Evolutionary conservation across 1,139 yeast species (phyloP).

Genomic region (Candida freyschussii): DNA sequence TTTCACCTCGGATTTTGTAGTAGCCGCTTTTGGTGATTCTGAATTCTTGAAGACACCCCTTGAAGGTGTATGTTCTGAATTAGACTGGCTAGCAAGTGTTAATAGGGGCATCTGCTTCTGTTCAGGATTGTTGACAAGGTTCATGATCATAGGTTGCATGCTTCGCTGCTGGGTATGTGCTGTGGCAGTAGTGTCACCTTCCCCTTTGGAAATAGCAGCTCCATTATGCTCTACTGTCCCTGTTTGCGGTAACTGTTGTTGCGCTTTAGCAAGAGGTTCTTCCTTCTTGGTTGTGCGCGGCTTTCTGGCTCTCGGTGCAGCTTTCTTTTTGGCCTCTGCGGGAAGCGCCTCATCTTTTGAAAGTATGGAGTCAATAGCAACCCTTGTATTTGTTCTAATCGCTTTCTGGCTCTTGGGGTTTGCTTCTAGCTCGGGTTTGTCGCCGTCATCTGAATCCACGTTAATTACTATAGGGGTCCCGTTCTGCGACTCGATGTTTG

Average conservation of each 20-base stretch:
- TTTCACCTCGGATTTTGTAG: no score
- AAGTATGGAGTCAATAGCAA: slow-evolving; percentile 8
- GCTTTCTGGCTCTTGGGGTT: slow-evolving; percentile 4
- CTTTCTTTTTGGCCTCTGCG: slow-evolving; percentile 1
- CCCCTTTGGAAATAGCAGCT: background rate
- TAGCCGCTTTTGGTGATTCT: no score
- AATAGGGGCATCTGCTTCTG: background rate
- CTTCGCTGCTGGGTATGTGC: slow-evolving; percentile 2
- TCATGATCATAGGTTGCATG: slow-evolving; percentile 11
- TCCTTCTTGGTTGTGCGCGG: slow-evolving; percentile 6
- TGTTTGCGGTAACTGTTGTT: background rate
- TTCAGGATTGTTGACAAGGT: slow-evolving; percentile 8
- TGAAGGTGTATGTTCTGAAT: no score
- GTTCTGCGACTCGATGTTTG: no score
- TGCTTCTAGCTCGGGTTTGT: slow-evolving; percentile 1
- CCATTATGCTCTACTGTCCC: background rate
- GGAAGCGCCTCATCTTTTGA: slow-evolving; percentile 3
- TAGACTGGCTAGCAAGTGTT: no score
- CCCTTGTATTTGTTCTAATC: slow-evolving; percentile 7
- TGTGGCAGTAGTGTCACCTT: background rate
- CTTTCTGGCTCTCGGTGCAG: slow-evolving; percentile 4
- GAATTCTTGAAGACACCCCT: no score
- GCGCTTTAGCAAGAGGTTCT: no score
- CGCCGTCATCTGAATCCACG: no score
- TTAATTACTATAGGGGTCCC: no score